Base-by-base conservation (phyloP, 1,284 basidiomycete species). In the Cutaneotrichosporon mucoides region DNA sequence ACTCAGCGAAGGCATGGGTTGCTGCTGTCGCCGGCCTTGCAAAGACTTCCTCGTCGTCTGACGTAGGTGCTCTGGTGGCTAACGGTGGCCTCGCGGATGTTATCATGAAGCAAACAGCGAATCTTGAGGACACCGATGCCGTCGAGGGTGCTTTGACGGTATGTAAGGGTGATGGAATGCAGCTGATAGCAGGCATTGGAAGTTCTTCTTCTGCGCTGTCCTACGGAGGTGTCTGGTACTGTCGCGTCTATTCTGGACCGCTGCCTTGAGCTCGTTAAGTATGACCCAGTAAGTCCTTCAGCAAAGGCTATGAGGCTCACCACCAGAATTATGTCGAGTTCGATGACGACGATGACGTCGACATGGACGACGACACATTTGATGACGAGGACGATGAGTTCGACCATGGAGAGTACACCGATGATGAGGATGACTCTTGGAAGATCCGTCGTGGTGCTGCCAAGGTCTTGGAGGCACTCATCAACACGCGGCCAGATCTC, bases 341-440 rank as follows among this genome's bases (percentile, higher is more conserved):
- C 33, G 88, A 84, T 40, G 85, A 86, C 42, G 88, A 87, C 52
- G 90, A 90, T 54, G 90, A 92, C 53, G 69, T 63, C 10, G 76
- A 73, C 46, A 73, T 76, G 67, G 69, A 68, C 34, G 75, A 66
- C n/a, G 67, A 73, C 46, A 76, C 71, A 45, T 68, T 69, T 73
- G 74, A 15, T 8, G 79, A 75, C 9, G 75, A 77, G 34, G 79
- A 79, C 11, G 77, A 79, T 44, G 75, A 80, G 16, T 78, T 89
- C 1, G 91, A 90, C 6, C 89, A 91, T 1, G 88, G 86, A 41
- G 88, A 84, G 65, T 97, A 97, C 75, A 92, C 92, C 6, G 95
- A 99, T 69, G 95, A 99, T 66, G 96, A 99, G 73, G 96, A 99
- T 73, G 89, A 91, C n/a, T 97, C 94, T 0, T 99, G 97, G 85